These are phyloP conservation scores for Eustoma russellianum DNA, from an alignment of 257 asterid species.

Conservation along the genomic window DNA sequence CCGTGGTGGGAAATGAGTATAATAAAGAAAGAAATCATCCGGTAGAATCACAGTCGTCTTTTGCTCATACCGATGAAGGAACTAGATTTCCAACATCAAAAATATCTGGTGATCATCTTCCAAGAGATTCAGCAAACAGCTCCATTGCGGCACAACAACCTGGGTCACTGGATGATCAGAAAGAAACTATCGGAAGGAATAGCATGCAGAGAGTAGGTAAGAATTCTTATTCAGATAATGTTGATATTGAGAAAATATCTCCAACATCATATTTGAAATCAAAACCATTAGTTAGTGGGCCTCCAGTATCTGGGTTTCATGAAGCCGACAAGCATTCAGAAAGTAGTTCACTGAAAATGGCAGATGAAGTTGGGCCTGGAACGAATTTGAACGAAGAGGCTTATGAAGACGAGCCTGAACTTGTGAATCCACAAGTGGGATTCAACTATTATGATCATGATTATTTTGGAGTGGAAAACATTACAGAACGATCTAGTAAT, in stretches of 20 bases:
- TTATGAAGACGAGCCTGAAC: conserved; percentile 28
- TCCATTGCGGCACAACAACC: conserved; percentile 18
- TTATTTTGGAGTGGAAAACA: conserved; percentile 28
- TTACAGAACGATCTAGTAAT: conserved; percentile 24
- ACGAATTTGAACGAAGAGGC: conserved; percentile 14
- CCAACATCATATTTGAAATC: conserved; percentile 26
- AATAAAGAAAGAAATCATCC: conserved; percentile 18
- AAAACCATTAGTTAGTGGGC: conserved; percentile 24
- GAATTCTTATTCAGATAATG: conserved; percentile 19
- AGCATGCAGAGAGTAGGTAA: conserved; percentile 16
- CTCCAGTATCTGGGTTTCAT: conserved; percentile 20
- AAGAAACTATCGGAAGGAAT: conserved; percentile 17
- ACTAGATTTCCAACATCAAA: conserved; percentile 17
- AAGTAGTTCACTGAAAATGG: conserved; percentile 19
- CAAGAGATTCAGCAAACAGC: conserved; percentile 25
- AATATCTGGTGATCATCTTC: conserved; percentile 14
- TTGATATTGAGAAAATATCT: conserved; percentile 23
- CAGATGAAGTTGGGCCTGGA: conserved; percentile 14
- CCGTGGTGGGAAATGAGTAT: conserved; percentile 9
- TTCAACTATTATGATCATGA: conserved; percentile 22
- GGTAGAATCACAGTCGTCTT: conserved; percentile 28
- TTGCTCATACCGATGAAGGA: conserved; percentile 23
- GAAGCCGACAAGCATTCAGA: conserved; percentile 24
- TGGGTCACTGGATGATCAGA: conserved; percentile 21
- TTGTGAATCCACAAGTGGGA: conserved; percentile 19